Base-by-base conservation (phyloP, 2,329 filamentous ascomycete genomes). In the Verruconis gallopava region DNA sequence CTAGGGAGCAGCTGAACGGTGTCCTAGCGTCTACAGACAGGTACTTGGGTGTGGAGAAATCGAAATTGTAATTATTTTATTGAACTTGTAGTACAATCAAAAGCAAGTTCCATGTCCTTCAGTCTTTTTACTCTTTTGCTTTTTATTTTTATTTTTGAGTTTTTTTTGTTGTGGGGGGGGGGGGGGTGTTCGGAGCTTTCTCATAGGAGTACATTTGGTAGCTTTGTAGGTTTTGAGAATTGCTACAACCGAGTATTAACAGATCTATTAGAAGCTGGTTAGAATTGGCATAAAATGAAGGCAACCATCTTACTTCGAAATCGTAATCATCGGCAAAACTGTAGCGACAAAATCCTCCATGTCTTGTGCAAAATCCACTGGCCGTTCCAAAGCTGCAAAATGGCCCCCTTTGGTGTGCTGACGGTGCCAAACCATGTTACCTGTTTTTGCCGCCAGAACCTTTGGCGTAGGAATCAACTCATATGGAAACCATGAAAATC, bases 361-460 rank as follows among this genome's bases (percentile, higher is more conserved):
- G 54, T 71, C 68, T n/a, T 47, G 51, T 44, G 61, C 53, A 21
- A 71, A 51, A 18, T 45, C 52, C 28, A 54, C 54, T 1, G 66
- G 64, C 37, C 55, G 52, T 49, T 71, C 67, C 37, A 71, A 46
- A 4, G 60, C 59, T 13, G 72, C 68, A 50, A 74, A 75, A 53
- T 75, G 72, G 0, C 73, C 72, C 12, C 72, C 72, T 50, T 37
- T 48, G 28, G 0, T 18, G 17, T 36, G 33, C 14, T 11, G 9
- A 11, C 33, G 11, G 17, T 13, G 18, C 33, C 33, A 36, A 15
- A 36, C 33, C 9, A 36, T 9, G 14, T 36, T 36, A 18, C 52
- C 57, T 3, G 57, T 55, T 42, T 55, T 56, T 33, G 56, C 58
- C 6, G 62, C 50, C 50, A 57, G 60, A 42, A 52, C 51, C 45